Conservation (phyloP, 805 yeast genomes). For the Kodamaea sagamina region DNA sequence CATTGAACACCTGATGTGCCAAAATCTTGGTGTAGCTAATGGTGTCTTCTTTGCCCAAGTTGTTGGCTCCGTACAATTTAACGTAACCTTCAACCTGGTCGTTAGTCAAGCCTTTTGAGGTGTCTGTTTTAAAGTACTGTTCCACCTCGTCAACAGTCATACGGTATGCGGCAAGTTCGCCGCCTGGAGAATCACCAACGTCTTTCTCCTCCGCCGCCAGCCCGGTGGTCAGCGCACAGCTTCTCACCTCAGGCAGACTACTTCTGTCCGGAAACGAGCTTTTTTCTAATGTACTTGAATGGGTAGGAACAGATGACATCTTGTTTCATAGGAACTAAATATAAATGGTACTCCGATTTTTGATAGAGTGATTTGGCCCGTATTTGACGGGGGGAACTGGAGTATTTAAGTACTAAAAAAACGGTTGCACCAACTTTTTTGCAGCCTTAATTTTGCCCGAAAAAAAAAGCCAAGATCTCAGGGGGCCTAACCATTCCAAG, state of each 20-base stretch:
- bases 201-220: too few relatives aligned
- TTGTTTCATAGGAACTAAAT: constrained; percentile 5
- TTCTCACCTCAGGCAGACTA: not conserved
- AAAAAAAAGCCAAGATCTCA: constrained; percentile 1
- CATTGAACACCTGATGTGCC: constrained; percentile 69
- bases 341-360: not conserved
- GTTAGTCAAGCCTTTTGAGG: constrained; percentile 44
- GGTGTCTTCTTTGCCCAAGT: constrained; percentile 58
- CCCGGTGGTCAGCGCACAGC: constrained; percentile 2
- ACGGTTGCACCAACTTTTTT: not conserved
- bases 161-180: constrained; percentile 22
- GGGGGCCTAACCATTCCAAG: constrained; percentile 2
- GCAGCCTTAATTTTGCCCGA: not conserved
- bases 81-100: constrained; percentile 18
- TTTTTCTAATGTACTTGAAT: constrained; percentile 9
- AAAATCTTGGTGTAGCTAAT: constrained; percentile 57
- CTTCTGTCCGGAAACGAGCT: not conserved
- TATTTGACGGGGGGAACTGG: too few relatives aligned
- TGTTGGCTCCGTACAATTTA: constrained; percentile 54
- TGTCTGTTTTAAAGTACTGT: constrained; percentile 41
- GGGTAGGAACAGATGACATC: constrained; percentile 8
- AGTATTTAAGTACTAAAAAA: not conserved
- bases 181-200: not conserved
- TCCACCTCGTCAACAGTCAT: constrained; percentile 39
- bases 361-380: not conserved